Conservation (phyloP, 202 grass and related monocot species). For the Elaeis oleifera region DNA sequence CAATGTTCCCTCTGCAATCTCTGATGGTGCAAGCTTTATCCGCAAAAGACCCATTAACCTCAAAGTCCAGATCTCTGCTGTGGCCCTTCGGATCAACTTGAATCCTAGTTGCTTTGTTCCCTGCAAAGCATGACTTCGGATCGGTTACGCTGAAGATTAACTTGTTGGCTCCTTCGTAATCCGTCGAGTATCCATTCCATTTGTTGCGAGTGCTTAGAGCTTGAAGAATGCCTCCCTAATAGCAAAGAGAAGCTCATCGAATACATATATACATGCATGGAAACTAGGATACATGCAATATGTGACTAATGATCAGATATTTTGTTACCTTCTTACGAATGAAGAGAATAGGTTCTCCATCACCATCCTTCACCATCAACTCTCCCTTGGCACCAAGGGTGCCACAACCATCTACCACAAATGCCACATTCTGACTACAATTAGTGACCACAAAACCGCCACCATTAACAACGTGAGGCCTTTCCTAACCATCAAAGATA, state of each 20-base stretch:
- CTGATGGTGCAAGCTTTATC: constrained; percentile 59
- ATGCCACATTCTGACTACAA: constrained; percentile 38
- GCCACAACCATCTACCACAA: constrained; percentile 74
- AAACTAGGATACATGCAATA: too few species aligned
- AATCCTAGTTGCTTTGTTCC: constrained; percentile 43
- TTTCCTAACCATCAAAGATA: constrained; percentile 55
- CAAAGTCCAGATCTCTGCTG: constrained; percentile 56
- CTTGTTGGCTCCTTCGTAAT: constrained; percentile 59
- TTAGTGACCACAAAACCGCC: constrained; percentile 79
- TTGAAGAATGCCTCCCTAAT: constrained; percentile 70
- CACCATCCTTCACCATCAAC: constrained; percentile 56
- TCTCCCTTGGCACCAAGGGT: constrained; percentile 68
- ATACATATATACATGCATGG: too few species aligned
- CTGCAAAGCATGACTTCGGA: constrained; percentile 52
- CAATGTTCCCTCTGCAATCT: constrained; percentile 44
- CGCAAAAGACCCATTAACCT: constrained; percentile 63
- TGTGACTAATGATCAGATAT: too few species aligned
- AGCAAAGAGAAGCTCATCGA: not conserved
- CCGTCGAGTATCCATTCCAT: constrained; percentile 66
- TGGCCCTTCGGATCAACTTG: constrained; percentile 45
- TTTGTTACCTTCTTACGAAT: constrained; percentile 65
- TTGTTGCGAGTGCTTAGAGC: constrained; percentile 57
- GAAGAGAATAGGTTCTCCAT: constrained; percentile 56
- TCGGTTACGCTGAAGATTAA: constrained; percentile 74
- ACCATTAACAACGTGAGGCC: constrained; percentile 57